Base-by-base conservation (phyloP, 2,329 filamentous ascomycete species). In the Xylaria digitata region DNA sequence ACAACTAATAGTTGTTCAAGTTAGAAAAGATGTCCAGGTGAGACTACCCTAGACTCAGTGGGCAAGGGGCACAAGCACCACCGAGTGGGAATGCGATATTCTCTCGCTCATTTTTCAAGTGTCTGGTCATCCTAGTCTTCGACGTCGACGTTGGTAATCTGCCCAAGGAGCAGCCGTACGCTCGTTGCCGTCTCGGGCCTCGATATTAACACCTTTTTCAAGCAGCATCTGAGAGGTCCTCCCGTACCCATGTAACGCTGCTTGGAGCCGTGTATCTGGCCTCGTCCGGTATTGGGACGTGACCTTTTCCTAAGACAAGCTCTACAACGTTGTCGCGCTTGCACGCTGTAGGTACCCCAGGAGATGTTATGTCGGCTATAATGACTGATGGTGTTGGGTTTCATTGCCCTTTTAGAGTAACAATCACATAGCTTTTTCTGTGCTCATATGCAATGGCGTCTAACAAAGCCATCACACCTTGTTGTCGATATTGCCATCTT, bases 1-100 rank as follows among this genome's bases (percentile, higher is more conserved):
- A 68, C 11, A 61, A 60, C 40, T 68, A 61, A n/a, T 60, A 68
- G 32, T 65, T 59, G 34, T 68, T 62, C 6, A 57, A 61, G 30
- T 65, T 68, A 11, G 50, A 21, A 5, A 61, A 61, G 15, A 65
- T 21, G 7, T 61, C 62, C 40, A 68, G 19, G 43, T 68, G 62
- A 53, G 66, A 59, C 53, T 68, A 57, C n/a, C 66, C 62, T 5
- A 55, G 66, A 42, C 57, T 67, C 26, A 65, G 32, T 13, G 61
- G 65, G 8, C 61, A 65, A 23, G 65, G 65, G 0, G 61, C 65
- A 21, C 65, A 61, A 17, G 65, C 65, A 9, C 65, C 65, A 13
- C 65, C 65, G 3, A 61, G 61, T 17, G 65, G 65, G 40, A 67
- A 67, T 30, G 42, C 17, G 52, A 67, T 67, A 45, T 30, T 50